Evolutionary conservation across 306 rosid species (phyloP), one percentile per base, ranked within the genome.

Genomic region (Rubus idaeus): DNA sequence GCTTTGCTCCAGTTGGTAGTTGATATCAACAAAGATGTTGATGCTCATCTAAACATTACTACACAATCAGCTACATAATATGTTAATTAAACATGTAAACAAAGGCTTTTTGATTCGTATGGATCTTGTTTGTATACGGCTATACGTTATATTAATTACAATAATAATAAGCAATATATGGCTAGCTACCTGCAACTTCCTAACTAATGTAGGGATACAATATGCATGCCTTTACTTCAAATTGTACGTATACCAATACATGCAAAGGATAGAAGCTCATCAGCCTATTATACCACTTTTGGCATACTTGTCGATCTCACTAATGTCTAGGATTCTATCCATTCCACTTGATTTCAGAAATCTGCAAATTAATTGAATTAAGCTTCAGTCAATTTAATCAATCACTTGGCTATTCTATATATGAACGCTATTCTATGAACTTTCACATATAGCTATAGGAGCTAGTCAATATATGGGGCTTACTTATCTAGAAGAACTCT

Each of bases 401-500:
- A 77, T 80, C 2, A 45, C 11, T 11, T 45, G 10, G 49, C 49
- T 45, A 30, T 30, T 30, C 35, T 30, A 30, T 30, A 30, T 30
- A 30, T 30, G 35, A 30, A 30, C 35, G 35, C 35, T 30, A 30
- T 30, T 30, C 35, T 30, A 30, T 30, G 35, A 30, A 30, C 2
- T 30, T 30, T 0, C 35, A 30, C 35, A 30, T 30, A 30, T 30
- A 30, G 35, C 35, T 30, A 30, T 30, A 30, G 35, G n/a, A n/a
- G n/a, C n/a, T 8, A 69, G 5, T 52, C 11, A 8, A 61, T 6
- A 30, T 30, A 30, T 46, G 77, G 20, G 13, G 77, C 92, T 57
- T 92, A 90, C 95, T 85, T 80, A 45, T 94, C 92, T 80, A 86
- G 85, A n/a, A 90, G 86, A 79, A 68, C 83, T 83, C 77, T 83